Evolutionary conservation across 495 filamentous ascomycete genomes (phyloP).

Genomic region (Jackrogersella multiformis): DNA sequence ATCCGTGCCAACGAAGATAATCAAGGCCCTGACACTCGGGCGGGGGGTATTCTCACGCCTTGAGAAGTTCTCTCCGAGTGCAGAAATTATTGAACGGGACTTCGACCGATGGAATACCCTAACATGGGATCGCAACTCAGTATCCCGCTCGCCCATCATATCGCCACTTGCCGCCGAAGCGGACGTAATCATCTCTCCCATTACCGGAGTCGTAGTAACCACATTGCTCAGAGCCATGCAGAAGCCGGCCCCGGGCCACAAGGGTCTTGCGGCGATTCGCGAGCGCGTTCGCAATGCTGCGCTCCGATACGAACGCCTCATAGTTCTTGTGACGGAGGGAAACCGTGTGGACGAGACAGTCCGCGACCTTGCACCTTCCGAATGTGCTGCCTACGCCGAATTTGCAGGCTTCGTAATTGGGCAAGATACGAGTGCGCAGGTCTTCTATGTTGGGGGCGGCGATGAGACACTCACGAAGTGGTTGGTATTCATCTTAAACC

Average conservation of each 20-base stretch:
- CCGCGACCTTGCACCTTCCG: conserved; percentile 53
- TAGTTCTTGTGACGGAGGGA: conserved; percentile 74
- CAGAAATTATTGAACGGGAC: conserved; percentile 69
- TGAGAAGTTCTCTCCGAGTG: conserved; percentile 58
- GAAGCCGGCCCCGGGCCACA: conserved; percentile 70
- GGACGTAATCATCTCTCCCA: conserved; percentile 78
- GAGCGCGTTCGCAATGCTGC: conserved; percentile 65
- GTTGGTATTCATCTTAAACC: conserved; percentile 60
- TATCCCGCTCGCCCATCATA: conserved; percentile 39
- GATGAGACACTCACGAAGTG: conserved; percentile 66
- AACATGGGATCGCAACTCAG: conserved; percentile 45
- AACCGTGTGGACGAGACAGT: conserved; percentile 50
- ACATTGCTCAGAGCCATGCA: conserved; percentile 80
- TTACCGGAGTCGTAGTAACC: conserved; percentile 73
- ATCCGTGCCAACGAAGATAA: conserved; percentile 26
- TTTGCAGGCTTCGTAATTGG: conserved; percentile 61
- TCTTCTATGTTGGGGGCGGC: conserved; percentile 67
- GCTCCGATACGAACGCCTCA: conserved; percentile 71
- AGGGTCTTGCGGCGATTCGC: conserved; percentile 58
- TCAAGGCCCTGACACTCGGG: conserved; percentile 41
- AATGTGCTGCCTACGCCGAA: conserved; percentile 62
- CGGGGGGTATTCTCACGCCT: conserved; percentile 50
- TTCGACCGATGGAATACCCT: conserved; percentile 55
- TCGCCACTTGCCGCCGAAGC: conserved; percentile 67
- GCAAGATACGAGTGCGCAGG: conserved; percentile 53